Base-by-base conservation (phyloP, 768 basidiomycete species). In the Tricholoma hemisulphureum region DNA sequence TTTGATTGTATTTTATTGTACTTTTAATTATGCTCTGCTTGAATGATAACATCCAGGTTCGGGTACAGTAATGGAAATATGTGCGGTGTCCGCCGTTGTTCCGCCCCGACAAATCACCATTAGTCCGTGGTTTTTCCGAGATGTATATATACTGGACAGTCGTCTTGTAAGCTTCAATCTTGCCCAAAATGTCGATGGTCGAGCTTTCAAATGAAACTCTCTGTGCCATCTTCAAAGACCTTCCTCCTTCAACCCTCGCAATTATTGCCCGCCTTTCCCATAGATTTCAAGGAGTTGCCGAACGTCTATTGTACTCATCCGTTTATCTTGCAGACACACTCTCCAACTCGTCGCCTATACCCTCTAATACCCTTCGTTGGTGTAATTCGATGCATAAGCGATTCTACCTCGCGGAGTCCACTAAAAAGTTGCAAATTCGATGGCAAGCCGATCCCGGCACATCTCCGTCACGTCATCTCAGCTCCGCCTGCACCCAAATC, bases 141-240 rank as follows among this genome's bases (percentile, higher is more conserved):
- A 71, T 73, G 74, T 70, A 71, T 68, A 34, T 51, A 52, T 34
- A 35, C 51, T 56, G 34, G 23, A 55, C 48, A 29, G 49, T n/a
- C 24, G 18, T 49, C 26, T 10, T 34, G 56, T 28, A 28, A 8
- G 6, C 26, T 28, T 16, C 6, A 18, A 10, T 58, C 51, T 37
- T 35, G n/a, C n/a, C n/a, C n/a, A n/a, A n/a, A 32, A 63, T 64
- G 65, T 49, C 56, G 13, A 37, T 53, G 16, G 29, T 29, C 52
- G 62, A 67, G 16, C 71, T 85, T 9, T 84, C 85, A 13, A 86
- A 83, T 71, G 85, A 87, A 69, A 81, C 79, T 20, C 78, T 86
- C 58, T 65, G 66, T 43, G 69, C 76, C 55, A 81, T 86, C 57
- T 80, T 86, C 63, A 66, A 68, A 29, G 60, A 73, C 20, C 73